Evolutionary conservation across 805 yeast species (phyloP).

Genomic region (Lipomyces chichibuensis): DNA sequence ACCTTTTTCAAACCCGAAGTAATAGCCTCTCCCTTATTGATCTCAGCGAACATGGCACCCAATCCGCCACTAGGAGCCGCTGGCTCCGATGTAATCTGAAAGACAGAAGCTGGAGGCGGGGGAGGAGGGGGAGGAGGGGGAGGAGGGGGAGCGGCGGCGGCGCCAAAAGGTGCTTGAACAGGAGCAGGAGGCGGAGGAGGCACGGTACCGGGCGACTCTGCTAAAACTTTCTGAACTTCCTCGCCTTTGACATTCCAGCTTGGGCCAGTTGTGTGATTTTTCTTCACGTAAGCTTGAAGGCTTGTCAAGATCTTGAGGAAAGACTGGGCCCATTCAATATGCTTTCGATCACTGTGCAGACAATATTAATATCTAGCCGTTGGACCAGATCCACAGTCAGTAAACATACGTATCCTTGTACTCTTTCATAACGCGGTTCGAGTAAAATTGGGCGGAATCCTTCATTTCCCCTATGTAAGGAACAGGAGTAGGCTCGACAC

Average conservation of each 20-base stretch:
- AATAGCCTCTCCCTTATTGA: slow-evolving; percentile 81
- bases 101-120: slow-evolving; percentile 80
- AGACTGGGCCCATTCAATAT: slow-evolving; percentile 78
- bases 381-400: background rate
- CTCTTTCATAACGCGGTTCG: slow-evolving; percentile 86
- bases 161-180: slow-evolving; percentile 46
- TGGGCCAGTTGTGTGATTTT: slow-evolving; percentile 81
- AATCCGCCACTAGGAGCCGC: slow-evolving; percentile 56
- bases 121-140: slow-evolving; percentile 92
- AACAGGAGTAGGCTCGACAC: slow-evolving; percentile 68
- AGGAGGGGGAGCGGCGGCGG: slow-evolving; percentile 47
- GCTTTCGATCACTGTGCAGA: slow-evolving; percentile 55
- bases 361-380: background rate
- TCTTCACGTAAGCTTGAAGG: slow-evolving; percentile 72
- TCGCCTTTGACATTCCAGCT: slow-evolving; percentile 70
- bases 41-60: slow-evolving; percentile 87
- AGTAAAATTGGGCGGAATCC: slow-evolving; percentile 93
- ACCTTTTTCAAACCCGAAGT: slow-evolving; percentile 89
- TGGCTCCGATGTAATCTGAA: slow-evolving; percentile 43
- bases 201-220: slow-evolving; percentile 39
- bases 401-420: slow-evolving; percentile 57
- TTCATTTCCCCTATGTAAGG: slow-evolving; percentile 77
- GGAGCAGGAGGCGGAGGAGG: slow-evolving; percentile 41
- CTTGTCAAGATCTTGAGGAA: slow-evolving; percentile 68
- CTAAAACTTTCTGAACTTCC: slow-evolving; percentile 53